Percentiles rank a stretch among this genome's conserved stretches.
These are phyloP conservation scores for Candida ulmi DNA, from an alignment of 805 yeast genomes.

Conservation along the genomic window DNA sequence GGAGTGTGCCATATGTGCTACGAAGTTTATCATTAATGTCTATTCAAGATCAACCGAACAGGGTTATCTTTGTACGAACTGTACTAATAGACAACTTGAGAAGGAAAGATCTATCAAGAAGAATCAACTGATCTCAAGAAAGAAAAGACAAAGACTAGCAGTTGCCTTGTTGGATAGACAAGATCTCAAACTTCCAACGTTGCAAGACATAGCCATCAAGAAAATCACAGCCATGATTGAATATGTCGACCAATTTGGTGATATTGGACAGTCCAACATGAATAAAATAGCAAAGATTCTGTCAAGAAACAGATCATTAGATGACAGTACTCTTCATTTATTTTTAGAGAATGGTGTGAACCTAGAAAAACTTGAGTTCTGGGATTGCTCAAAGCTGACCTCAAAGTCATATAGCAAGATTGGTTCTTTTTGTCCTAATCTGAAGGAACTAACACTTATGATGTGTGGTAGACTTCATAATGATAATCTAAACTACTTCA, in stretches of 20 bases:
- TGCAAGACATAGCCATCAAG: conserved; percentile 79
- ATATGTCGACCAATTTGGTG: conserved; percentile 80
- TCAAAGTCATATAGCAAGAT: conserved; percentile 60
- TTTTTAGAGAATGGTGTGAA: conserved; percentile 55
- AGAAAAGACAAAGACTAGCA: conserved; percentile 73
- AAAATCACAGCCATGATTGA: conserved; percentile 61
- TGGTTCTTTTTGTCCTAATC: conserved; percentile 72
- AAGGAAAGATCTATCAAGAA: conserved; percentile 39
- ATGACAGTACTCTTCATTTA: conserved; percentile 63
- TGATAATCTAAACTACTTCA: conserved; percentile 61
- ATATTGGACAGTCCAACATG: conserved; percentile 70
- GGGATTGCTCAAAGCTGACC: conserved; percentile 87
- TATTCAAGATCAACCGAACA: conserved; percentile 47
- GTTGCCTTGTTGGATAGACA: conserved; percentile 75
- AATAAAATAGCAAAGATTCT: conserved; percentile 70
- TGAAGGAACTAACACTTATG: conserved; percentile 59
- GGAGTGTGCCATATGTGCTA: conserved; percentile 58
- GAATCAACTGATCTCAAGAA: conserved; percentile 60
- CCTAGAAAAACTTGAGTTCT: conserved; percentile 56
- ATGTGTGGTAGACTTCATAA: conserved; percentile 94
- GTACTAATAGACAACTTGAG: conserved; percentile 40
- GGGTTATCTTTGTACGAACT: conserved; percentile 65
- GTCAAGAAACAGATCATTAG: conserved; percentile 75
- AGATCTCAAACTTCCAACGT: conserved; percentile 54
- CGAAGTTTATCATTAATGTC: conserved; percentile 55